A percentile compares a stretch with the other conserved stretches of the same genome.
These are phyloP conservation scores for Ophiosphaerella korrae DNA, from an alignment of 2,329 filamentous ascomycete genomes.

Conservation along the genomic window DNA sequence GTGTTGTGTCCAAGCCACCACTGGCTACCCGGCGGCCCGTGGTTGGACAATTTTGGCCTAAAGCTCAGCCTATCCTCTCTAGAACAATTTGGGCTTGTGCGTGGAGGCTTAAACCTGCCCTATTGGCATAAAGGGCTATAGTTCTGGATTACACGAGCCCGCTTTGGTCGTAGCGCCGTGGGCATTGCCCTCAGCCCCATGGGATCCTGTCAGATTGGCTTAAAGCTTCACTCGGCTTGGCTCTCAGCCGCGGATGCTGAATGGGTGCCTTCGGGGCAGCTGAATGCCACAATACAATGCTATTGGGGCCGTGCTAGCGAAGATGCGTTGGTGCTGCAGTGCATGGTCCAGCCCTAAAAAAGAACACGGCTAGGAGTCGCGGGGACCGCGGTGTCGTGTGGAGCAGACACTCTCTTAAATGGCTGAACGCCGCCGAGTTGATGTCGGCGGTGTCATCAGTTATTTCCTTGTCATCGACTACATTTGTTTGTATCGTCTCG, in stretches of 20 bases:
- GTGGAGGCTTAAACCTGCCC: slow-evolving; percentile 1
- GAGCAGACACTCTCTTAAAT: slow-evolving; percentile 7
- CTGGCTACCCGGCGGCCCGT: background rate
- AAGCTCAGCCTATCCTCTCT: background rate
- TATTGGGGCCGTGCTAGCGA: slow-evolving; percentile 9
- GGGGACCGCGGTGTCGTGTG: background rate
- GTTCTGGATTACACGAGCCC: slow-evolving; percentile 4
- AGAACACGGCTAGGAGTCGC: slow-evolving; percentile 7
- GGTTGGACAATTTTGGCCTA: background rate
- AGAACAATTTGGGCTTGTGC: slow-evolving; percentile 2
- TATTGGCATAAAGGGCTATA: slow-evolving; percentile 1
- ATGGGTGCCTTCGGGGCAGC: background rate
- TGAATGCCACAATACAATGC: slow-evolving; percentile 15
- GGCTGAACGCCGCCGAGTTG: slow-evolving; percentile 5
- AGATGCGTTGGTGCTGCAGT: slow-evolving; percentile 7
- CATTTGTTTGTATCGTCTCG: background rate
- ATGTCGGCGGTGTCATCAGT: background rate
- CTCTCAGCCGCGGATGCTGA: slow-evolving; percentile 7
- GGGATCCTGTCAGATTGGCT: slow-evolving; percentile 1
- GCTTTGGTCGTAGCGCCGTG: background rate
- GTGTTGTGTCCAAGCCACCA: slow-evolving; percentile 2
- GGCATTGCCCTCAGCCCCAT: slow-evolving; percentile 3
- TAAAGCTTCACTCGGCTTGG: slow-evolving; percentile 14
- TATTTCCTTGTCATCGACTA: background rate
- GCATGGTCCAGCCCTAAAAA: slow-evolving; percentile 11